Conservation (phyloP, 148 eudicot species). For the Vaccinium vitisidaea region DNA sequence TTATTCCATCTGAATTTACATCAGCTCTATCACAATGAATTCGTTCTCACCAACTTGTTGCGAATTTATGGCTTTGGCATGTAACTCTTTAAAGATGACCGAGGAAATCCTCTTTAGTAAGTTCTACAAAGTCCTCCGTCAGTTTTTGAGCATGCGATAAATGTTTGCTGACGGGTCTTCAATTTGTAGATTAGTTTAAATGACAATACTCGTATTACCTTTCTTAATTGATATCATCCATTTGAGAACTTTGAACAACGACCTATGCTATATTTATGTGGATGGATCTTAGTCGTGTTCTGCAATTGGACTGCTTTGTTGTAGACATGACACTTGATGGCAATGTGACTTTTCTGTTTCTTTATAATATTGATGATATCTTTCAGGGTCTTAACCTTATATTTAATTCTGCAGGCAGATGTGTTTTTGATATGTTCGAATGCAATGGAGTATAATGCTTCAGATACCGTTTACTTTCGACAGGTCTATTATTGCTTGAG, state of each 20-base stretch:
- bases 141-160: background rate
- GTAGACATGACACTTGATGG: background rate
- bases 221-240: background rate
- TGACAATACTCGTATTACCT: background rate
- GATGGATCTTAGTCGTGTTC: conserved; percentile 1
- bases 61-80: background rate
- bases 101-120: background rate
- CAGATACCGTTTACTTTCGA: conserved; percentile 73
- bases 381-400: conserved; percentile 1
- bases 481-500: conserved; percentile 38
- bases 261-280: background rate
- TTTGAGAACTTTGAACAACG: background rate
- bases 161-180: background rate
- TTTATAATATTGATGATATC: background rate
- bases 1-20: background rate
- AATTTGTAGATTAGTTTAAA: background rate
- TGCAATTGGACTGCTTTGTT: background rate
- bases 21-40: background rate
- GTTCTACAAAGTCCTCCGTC: background rate
- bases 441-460: conserved; percentile 84
- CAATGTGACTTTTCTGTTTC: background rate
- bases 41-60: background rate
- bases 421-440: conserved; percentile 69
- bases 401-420: conserved; percentile 64
- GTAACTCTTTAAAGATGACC: background rate